Evolutionary conservation across 257 asterid species (phyloP), one percentile per base, ranked within the genome.

Genomic region (Gentiana macrophylla): DNA sequence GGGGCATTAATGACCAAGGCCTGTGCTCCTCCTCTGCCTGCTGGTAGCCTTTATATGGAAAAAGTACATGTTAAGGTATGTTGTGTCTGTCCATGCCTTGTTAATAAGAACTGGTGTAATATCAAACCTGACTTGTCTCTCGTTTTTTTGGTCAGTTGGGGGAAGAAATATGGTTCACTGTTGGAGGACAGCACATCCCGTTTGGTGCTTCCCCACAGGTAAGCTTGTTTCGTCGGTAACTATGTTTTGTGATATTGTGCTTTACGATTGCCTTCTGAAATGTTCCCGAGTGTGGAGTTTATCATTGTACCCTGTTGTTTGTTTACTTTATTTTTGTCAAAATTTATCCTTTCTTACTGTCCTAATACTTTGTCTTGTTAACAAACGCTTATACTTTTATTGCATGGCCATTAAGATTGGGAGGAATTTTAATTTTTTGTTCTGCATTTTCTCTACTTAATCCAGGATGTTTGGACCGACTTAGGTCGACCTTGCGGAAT

Each of bases 171-270:
- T 75, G 86, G 86, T 79, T 86, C 57, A 72, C 84, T 47, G 78
- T 79, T 51, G 95, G 95, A 51, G 94, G 81, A 37, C 95, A 86
- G 68, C 86, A 69, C 60, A 76, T 86, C 56, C 79, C 86, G 35
- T 86, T 86, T 77, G 89, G 89, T 57, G 86, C 86, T 49, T 84
- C 95, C 34, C 95, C 95, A 50, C 93, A 80, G 86, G 95, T 83
- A 62, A 50, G 48, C 56, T 57, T 34, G 50, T 52, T 57, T 54
- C 55, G 36, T 11, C 15, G 10, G n/a, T 38, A 49, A 60, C 46
- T 52, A 41, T 41, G 46, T 41, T 41, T 2, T 41, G 6, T 41
- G 9, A 41, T 47, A 44, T 55, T 55, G 41, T 54, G 36, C 37
- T 13, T 41, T 5, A 36, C 32, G 59, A 47, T 38, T 60, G 57